These are phyloP conservation scores for Aspergillus sp. DNA, from an alignment of 2,329 filamentous ascomycete genomes.

Conservation along the genomic window DNA sequence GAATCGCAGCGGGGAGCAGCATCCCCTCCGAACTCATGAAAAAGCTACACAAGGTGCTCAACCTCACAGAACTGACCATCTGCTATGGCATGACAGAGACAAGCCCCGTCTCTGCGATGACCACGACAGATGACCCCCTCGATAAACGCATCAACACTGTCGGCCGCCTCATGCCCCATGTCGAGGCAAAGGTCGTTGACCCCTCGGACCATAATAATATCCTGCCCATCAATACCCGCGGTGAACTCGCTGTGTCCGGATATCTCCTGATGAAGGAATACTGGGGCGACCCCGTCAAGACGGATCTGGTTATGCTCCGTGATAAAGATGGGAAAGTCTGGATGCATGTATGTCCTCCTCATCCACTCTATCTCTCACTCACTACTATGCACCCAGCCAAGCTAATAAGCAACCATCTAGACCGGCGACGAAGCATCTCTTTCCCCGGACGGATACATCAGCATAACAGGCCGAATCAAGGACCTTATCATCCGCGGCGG, in stretches of 20 bases:
- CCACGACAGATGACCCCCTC: slow-evolving; percentile 71
- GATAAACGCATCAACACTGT: slow-evolving; percentile 73
- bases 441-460: slow-evolving; percentile 78
- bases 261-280: slow-evolving; percentile 93
- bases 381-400: background rate
- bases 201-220: slow-evolving; percentile 59
- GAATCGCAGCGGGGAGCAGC: slow-evolving; percentile 85
- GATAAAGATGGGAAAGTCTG: slow-evolving; percentile 63
- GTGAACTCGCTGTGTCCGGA: slow-evolving; percentile 79
- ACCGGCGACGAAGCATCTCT: slow-evolving; percentile 90
- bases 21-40: slow-evolving; percentile 74
- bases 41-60: slow-evolving; percentile 68
- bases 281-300: slow-evolving; percentile 71
- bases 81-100: slow-evolving; percentile 98
- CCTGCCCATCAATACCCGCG: slow-evolving; percentile 65
- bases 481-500: slow-evolving; percentile 93
- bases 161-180: slow-evolving; percentile 81
- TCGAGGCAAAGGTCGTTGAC: slow-evolving; percentile 74
- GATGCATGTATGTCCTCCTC: slow-evolving; percentile 71
- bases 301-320: slow-evolving; percentile 65
- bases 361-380: too few species aligned
- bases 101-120: slow-evolving; percentile 71
- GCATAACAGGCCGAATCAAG: slow-evolving; percentile 89
- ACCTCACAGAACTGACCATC: slow-evolving; percentile 80
- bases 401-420: slow-evolving; percentile 37